Base-by-base conservation (phyloP, 1,139 yeast species). In the Yamadazyma diospyri region DNA sequence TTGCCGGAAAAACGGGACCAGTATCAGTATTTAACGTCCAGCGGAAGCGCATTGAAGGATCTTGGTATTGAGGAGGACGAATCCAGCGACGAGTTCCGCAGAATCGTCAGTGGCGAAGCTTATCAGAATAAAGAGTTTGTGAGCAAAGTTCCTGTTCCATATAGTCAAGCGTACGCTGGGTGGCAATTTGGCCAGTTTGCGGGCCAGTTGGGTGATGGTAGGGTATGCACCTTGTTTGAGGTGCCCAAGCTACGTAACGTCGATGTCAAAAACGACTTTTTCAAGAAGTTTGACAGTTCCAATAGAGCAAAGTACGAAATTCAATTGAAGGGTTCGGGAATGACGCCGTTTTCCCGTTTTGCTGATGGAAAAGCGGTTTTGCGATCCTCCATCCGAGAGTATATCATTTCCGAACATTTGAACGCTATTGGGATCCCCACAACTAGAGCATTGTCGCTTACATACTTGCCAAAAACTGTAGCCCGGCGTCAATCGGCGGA, bases 111-210 rank as follows among this genome's bases (percentile, higher is more conserved):
- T 38, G 97, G 97, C 2, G 68, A 78, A 38, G 51, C 58, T 22
- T 63, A 64, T 37, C 34, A 24, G 6, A 48, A 55, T 16, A 48
- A 54, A 23, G 43, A 48, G 9, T 57, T 73, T 19, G 47, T 56
- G 21, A 57, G 58, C 22, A 56, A 53, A 1, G 63, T 60, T n/a
- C 73, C 84, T 0, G 76, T 77, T 47, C 97, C 97, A 0, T 89
- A 84, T 59, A 77, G 96, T 6, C 89, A 83, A 55, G 86, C 94
- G 0, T 92, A 92, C 55, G 95, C 97, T 1, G 98, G 98, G 1
- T 87, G 84, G 71, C 98, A 92, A 53, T 92, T 92, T 64, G 97
- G 98, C 3, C 78, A 75, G 45, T 92, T 92, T 77, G 97, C 97
- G 0, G 97, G 97, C 1, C 98, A 92, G 56, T 63, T 92, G 42